These are phyloP conservation scores for Stagonosporopsis tanaceti DNA, from an alignment of 2,329 filamentous ascomycete genomes.

Conservation along the genomic window DNA sequence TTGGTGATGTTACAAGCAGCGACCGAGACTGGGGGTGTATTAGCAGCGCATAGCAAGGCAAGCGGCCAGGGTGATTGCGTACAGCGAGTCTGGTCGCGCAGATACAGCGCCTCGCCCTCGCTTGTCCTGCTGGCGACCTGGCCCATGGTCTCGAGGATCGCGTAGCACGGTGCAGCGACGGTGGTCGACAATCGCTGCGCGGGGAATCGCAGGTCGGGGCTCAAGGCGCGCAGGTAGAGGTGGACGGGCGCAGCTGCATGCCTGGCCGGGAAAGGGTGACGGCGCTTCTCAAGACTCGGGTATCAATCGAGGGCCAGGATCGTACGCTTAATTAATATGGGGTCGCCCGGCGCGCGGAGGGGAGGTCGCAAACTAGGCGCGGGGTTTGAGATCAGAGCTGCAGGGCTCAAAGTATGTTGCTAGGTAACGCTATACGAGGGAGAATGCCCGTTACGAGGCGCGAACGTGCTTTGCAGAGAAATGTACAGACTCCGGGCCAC, in stretches of 20 bases:
- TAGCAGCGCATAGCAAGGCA: slow-evolving; percentile 25
- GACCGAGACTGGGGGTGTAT: slow-evolving; percentile 74
- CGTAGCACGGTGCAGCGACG: slow-evolving; percentile 21
- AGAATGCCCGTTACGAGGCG: slow-evolving; percentile 1
- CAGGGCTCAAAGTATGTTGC: slow-evolving; percentile 15
- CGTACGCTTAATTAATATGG: slow-evolving; percentile 43
- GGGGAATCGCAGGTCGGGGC: slow-evolving; percentile 29
- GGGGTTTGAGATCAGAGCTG: slow-evolving; percentile 16
- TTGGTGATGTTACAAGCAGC: slow-evolving; percentile 84
- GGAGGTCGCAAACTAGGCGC: slow-evolving; percentile 26
- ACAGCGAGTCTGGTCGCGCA: slow-evolving; percentile 94
- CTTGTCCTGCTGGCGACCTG: slow-evolving; percentile 85
- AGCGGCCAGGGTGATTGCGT: slow-evolving; percentile 47
- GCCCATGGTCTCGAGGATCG: slow-evolving; percentile 70
- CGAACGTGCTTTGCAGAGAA: not conserved
- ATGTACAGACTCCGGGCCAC: not conserved
- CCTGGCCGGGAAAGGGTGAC: slow-evolving; percentile 30
- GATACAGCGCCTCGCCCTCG: slow-evolving; percentile 79
- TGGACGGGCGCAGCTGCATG: slow-evolving; percentile 39
- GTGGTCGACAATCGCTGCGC: slow-evolving; percentile 25
- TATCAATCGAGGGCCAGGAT: slow-evolving; percentile 26
- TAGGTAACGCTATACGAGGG: slow-evolving; percentile 14
- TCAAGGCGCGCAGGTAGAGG: slow-evolving; percentile 35
- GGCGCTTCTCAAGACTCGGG: slow-evolving; percentile 20
- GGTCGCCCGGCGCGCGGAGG: slow-evolving; percentile 35